phyloP scores from a whole-genome alignment of 2,329 filamentous ascomycete genomes.

The Plenodomus tracheiphilus region DNA sequence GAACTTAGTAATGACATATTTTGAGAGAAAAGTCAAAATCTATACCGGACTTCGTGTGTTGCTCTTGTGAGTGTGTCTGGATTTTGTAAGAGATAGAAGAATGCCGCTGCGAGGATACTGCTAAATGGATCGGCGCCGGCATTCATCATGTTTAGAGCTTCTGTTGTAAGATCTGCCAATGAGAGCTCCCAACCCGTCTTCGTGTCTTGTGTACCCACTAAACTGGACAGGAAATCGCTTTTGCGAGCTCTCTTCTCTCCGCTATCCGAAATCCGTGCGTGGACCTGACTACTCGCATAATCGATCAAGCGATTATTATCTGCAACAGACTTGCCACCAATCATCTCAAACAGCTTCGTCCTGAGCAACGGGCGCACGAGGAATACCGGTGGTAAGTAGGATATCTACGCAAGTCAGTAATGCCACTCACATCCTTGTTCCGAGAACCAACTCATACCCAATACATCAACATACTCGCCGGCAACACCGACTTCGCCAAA shows the following conservation, averaged over 20 bases:
- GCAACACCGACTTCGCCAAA: slow-evolving; percentile 22
- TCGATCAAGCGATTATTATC: slow-evolving; percentile 32
- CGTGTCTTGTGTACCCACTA: slow-evolving; percentile 47
- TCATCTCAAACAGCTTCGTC: slow-evolving; percentile 19
- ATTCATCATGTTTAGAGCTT: slow-evolving; percentile 50
- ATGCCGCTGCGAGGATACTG: slow-evolving; percentile 30
- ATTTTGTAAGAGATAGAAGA: slow-evolving; percentile 48
- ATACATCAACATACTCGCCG: slow-evolving; percentile 26
- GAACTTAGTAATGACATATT: too few species aligned
- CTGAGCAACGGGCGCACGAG: slow-evolving; percentile 23
- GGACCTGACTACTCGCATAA: slow-evolving; percentile 18
- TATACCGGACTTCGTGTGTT: slow-evolving; percentile 28
- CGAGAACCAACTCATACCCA: slow-evolving; percentile 15
- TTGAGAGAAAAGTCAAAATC: not conserved
- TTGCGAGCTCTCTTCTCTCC: slow-evolving; percentile 16
- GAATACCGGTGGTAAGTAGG: slow-evolving; percentile 18
- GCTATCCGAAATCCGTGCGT: slow-evolving; percentile 1
- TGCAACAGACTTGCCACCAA: slow-evolving; percentile 23
- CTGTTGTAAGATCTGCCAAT: slow-evolving; percentile 47
- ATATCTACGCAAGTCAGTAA: slow-evolving; percentile 9
- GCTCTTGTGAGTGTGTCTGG: slow-evolving; percentile 23
- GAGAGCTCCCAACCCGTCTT: slow-evolving; percentile 44
- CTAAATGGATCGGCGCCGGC: slow-evolving; percentile 48
- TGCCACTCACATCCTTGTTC: not conserved
- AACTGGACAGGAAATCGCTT: slow-evolving; percentile 49